A percentile compares a stretch with the other conserved stretches of the same genome.
These are phyloP conservation scores for Colletotrichum sp. DNA, from an alignment of 2,329 filamentous ascomycete species.

Conservation along the genomic window DNA sequence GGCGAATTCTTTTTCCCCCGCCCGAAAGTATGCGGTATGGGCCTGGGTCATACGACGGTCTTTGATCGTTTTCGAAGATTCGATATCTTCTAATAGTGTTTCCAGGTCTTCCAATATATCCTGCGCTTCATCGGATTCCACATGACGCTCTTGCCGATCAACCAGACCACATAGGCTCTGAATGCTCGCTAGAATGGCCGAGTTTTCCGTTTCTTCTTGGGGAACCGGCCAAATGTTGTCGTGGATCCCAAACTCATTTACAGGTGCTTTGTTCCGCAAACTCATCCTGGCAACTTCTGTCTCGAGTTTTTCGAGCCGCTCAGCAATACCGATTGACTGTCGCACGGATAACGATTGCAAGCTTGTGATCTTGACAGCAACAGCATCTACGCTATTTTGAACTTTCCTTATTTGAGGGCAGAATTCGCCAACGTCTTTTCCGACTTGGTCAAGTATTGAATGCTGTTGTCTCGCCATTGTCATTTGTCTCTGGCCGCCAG, in stretches of 20 bases:
- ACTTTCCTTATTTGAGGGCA: too few species aligned
- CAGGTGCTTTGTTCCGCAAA: not conserved
- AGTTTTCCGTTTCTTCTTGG: not conserved
- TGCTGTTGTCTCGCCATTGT: not conserved
- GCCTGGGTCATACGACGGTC: too few species aligned
- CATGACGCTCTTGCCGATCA: not conserved
- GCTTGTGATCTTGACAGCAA: too few species aligned
- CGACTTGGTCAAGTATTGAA: rapidly evolving
- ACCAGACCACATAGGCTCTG: not conserved
- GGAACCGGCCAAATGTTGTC: not conserved
- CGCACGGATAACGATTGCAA: too few species aligned
- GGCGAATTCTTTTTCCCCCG: too few species aligned
- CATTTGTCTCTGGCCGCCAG: not conserved
- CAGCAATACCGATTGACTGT: too few species aligned
- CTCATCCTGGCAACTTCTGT: not conserved
- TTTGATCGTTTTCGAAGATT: too few species aligned
- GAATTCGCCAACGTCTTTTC: too few species aligned
- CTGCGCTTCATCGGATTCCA: not conserved
- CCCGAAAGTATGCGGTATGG: too few species aligned
- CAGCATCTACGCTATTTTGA: rapidly evolving
- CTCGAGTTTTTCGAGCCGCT: not conserved
- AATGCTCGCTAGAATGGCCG: not conserved
- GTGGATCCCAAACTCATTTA: not conserved
- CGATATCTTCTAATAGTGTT: not conserved
- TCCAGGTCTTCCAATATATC: not conserved